Base-by-base conservation (phyloP, 1,284 basidiomycete genomes). In the Boletellus deceptivus region DNA sequence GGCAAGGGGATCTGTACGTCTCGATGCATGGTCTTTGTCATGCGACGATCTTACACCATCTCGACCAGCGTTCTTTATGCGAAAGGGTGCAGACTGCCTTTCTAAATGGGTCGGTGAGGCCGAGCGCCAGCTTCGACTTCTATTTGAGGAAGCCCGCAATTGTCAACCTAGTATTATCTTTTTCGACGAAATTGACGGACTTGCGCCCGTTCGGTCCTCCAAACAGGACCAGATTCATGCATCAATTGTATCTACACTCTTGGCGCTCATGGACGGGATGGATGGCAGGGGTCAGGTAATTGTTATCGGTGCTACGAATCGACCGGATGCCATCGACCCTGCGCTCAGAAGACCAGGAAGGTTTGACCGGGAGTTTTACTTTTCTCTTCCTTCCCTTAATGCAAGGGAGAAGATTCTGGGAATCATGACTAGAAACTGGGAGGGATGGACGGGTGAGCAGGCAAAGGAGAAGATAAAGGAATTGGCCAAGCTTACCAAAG, bases 31-130 rank as follows among this genome's bases (percentile, higher is more conserved):
- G 20, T 5, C 16, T 35, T 25, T 31, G 18, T 53, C 43, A 13
- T 22, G 8, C 20, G 33, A n/a, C 5, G 2, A 14, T 35, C 44
- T 53, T 24, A 52, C n/a, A 5, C 29, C 6, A 18, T 52, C 20
- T 54, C 17, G 49, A 42, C 37, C 37, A 93, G 91, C 94, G 2
- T 99, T 99, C 77, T 99, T 98, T 78, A 99, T 99, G 97, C 90
- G 97, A 45, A 99, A 99, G 72, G 97, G 97, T 36, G 97, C 97
- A 20, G 97, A 99, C 70, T 94, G 92, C 59, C 78, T 99, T 24
- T 97, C 93, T 7, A 99, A 99, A 73, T 99, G 97, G 97, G 96
- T 99, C 11, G 97, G 97, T 52, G 97, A 99, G 72, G 97, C 97
- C 2, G 97, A 99, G 66, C 84, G 97, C 4, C 97, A 99, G 69